These are phyloP conservation scores for Pichiaceae sp. DNA, from an alignment of 1,139 yeast species.

Conservation along the genomic window DNA sequence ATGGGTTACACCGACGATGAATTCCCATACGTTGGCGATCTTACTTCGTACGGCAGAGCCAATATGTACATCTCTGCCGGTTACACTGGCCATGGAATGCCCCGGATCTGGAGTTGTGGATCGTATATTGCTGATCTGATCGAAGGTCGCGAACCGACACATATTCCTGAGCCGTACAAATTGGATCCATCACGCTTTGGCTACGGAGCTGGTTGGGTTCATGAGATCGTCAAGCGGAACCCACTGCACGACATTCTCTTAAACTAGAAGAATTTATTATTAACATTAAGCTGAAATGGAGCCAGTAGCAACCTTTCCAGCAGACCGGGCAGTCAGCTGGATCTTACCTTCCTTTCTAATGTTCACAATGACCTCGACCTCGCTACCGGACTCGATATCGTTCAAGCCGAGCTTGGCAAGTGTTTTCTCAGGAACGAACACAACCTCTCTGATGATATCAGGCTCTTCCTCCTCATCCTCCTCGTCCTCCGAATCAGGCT, in stretches of 20 bases:
- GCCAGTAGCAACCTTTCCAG: constrained; percentile 46
- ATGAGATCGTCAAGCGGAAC: too few species aligned
- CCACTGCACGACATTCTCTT: too few species aligned
- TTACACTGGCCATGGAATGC: constrained; percentile 42
- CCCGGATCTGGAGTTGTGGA: constrained; percentile 28
- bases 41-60: constrained; percentile 17
- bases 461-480: constrained; percentile 47
- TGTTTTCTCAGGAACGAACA: constrained; percentile 64
- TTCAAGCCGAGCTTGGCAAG: constrained; percentile 75
- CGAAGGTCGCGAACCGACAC: not conserved
- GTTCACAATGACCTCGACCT: constrained; percentile 74
- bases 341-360: constrained; percentile 79
- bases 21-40: constrained; percentile 28
- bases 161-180: constrained; percentile 9
- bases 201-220: too few species aligned
- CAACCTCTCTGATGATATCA: constrained; percentile 41
- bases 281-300: constrained; percentile 20
- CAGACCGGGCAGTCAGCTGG: constrained; percentile 77
- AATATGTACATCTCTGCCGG: constrained; percentile 31
- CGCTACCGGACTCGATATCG: constrained; percentile 59
- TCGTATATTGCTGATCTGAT: constrained; percentile 15
- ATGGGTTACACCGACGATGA: constrained; percentile 32
- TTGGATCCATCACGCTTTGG: too few species aligned
- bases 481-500: constrained; percentile 33
- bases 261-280: too few species aligned